Evolutionary conservation across 768 basidiomycete genomes (phyloP).

Genomic region (Pisolithus marmoratus): DNA sequence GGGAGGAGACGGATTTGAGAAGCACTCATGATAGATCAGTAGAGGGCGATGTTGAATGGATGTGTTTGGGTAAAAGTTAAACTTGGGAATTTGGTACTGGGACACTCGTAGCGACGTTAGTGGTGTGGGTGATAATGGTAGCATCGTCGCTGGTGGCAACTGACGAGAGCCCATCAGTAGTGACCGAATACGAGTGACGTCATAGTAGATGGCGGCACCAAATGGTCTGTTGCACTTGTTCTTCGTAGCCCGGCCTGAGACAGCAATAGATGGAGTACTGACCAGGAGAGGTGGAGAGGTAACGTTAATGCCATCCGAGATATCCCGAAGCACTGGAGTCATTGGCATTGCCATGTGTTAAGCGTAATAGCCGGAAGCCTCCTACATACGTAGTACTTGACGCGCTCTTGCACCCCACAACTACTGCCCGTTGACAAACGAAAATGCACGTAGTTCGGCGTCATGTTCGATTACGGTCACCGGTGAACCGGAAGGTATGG

Average conservation of each 20-base stretch:
- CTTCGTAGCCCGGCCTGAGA: not conserved
- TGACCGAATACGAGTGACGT: not conserved
- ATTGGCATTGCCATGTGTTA: no score
- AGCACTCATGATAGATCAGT: slow-evolving; percentile 33
- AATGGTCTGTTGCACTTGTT: not conserved
- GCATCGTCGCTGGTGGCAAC: not conserved
- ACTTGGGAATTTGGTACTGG: slow-evolving; percentile 28
- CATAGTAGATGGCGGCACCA: not conserved
- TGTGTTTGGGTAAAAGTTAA: slow-evolving; percentile 30
- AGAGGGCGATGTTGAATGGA: slow-evolving; percentile 31
- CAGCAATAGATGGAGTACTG: no score
- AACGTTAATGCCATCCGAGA: not conserved
- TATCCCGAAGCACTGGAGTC: not conserved
- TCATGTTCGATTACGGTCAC: not conserved
- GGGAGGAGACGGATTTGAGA: slow-evolving; percentile 14
- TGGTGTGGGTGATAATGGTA: slow-evolving; percentile 11
- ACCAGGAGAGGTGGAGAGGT: not conserved
- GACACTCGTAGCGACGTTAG: slow-evolving; percentile 21
- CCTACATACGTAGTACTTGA: not conserved
- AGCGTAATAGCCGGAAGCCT: not conserved
- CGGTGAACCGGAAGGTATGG: slow-evolving; percentile 10
- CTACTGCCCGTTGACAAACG: slow-evolving; percentile 1
- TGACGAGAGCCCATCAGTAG: no score
- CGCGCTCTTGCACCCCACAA: not conserved
- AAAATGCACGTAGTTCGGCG: not conserved